Evolutionary conservation across 305 asterid genomes (phyloP), one percentile per base, ranked within the genome.

Genomic region (Ajuga reptans): DNA sequence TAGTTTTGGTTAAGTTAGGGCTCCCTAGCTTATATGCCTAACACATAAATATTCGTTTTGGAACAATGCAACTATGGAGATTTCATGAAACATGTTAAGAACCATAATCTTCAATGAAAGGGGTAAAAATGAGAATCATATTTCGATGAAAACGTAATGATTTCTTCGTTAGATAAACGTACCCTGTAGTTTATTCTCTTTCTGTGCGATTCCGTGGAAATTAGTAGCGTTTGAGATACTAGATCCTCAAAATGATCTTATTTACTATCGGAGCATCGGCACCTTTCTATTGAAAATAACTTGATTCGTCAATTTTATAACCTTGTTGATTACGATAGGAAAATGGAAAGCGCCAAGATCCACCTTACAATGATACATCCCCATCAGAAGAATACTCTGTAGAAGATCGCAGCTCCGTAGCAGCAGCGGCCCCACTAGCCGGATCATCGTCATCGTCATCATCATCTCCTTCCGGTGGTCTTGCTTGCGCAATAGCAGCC

Each of bases 401-500:
- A 24, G 89, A 83, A 59, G 84, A 81, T 65, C 79, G 68, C 34
- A 56, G 81, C 72, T 74, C 79, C 68, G 62, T 71, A 49, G 59
- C 74, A 5, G 66, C 56, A 21, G 64, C 14, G 29, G 74, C 77
- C 72, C 72, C 82, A 24, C 69, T 71, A 47, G 80, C 86, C 5
- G 91, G 82, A 72, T 82, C 92, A 57, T 84, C 92, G 16, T 85
- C 57, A 6, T 36, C 45, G 0, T 50, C 56, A 11, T 56, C 89
- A 3, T 80, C 92, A 15, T 87, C 96, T 16, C 98, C 94, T 80
- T 90, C 98, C 2, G 90, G 94, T 8, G 96, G 97, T 45, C 97
- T 93, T 58, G 97, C 95, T n/a, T 90, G 97, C 10, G 96, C 98
- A 34, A 90, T 93, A 58, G 98, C 97, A 18, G 89, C 95, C 78